Conservation (phyloP, 306 rosid species). For the Abrus precatorius region DNA sequence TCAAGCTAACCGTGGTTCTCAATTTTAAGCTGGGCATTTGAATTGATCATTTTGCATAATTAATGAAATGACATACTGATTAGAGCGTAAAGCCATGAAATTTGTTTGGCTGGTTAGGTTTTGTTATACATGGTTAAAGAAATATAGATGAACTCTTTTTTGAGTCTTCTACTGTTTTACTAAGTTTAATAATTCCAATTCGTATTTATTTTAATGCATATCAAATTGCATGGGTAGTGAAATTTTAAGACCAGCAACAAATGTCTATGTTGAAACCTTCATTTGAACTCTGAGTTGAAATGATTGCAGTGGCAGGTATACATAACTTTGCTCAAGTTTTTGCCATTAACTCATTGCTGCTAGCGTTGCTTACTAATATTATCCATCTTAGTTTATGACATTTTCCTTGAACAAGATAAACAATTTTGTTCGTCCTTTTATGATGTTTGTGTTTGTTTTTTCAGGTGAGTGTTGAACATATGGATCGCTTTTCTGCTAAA, state of each 20-base stretch:
- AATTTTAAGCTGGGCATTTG: conserved; percentile 25
- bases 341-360: conserved; percentile 20
- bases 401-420: conserved; percentile 34
- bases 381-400: conserved; percentile 28
- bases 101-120: not conserved
- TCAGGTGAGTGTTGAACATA: conserved; percentile 77
- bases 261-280: not conserved
- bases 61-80: not conserved
- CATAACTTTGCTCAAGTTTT: conserved; percentile 27
- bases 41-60: conserved; percentile 12
- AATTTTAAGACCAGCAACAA: not conserved
- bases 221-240: conserved; percentile 20
- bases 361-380: conserved; percentile 26
- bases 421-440: conserved; percentile 19
- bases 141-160: not conserved
- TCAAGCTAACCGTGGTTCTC: conserved; percentile 5
- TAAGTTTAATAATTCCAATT: not conserved
- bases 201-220: not conserved
- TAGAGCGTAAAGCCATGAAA: not conserved
- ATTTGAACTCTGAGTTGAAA: conserved; percentile 14
- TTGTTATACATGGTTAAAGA: not conserved
- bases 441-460: conserved; percentile 46
- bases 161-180: not conserved
- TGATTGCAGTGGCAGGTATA: conserved; percentile 3
- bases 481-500: conserved; percentile 78